These are phyloP conservation scores for Neltuma alba DNA, from an alignment of 306 rosid species.

Conservation along the genomic window DNA sequence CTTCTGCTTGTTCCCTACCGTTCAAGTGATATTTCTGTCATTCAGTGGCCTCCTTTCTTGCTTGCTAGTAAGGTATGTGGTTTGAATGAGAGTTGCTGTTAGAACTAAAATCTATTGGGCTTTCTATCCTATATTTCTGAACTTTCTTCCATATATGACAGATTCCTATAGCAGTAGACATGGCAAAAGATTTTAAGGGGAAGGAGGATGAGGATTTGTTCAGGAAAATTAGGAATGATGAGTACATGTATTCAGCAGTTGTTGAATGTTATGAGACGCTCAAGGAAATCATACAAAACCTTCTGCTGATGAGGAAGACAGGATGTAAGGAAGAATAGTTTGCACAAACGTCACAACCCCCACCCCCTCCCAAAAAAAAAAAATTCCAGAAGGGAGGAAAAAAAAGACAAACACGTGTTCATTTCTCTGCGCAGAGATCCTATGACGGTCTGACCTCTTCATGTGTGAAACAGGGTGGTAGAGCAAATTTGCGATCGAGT, in stretches of 20 bases:
- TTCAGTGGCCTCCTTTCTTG: conserved; percentile 86
- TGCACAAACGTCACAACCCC: background rate
- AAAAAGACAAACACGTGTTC: background rate
- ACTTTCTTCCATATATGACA: conserved; percentile 40
- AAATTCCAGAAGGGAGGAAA: background rate
- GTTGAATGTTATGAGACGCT: conserved; percentile 71
- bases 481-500: conserved; percentile 44
- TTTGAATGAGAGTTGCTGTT: conserved; percentile 17
- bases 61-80: conserved; percentile 78
- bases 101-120: background rate
- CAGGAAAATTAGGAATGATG: conserved; percentile 54
- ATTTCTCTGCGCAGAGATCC: background rate
- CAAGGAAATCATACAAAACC: conserved; percentile 46
- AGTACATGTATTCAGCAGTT: conserved; percentile 69
- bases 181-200: conserved; percentile 73
- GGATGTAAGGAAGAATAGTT: conserved; percentile 46
- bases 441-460: conserved; percentile 20
- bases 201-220: conserved; percentile 64
- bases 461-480: conserved; percentile 48
- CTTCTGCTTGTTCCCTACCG: conserved; percentile 65
- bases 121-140: background rate
- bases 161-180: conserved; percentile 82
- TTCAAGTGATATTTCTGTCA: conserved; percentile 49
- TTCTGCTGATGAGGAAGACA: conserved; percentile 51
- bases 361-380: background rate